A percentile compares a stretch with the other conserved stretches of the same genome.
Conservation (phyloP, 768 basidiomycete genomes). For the Lactifluus echinatus region DNA sequence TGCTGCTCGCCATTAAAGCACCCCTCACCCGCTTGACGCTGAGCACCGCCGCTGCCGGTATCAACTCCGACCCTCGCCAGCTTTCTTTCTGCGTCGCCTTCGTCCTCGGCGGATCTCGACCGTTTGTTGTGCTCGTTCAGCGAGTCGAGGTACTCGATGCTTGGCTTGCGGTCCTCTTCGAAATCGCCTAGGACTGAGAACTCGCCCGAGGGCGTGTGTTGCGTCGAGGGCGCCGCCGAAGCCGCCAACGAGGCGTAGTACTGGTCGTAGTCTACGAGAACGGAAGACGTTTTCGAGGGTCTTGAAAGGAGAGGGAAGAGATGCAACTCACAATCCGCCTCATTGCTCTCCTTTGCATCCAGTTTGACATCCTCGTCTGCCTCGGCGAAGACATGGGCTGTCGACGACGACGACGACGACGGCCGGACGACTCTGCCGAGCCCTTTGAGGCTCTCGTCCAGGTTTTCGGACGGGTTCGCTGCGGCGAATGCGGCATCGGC, state of each 20-base stretch:
- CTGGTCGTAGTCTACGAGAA: conserved; percentile 62
- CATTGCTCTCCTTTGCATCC: conserved; percentile 35
- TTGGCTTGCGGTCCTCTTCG: conserved; percentile 63
- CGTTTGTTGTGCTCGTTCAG: conserved; percentile 68
- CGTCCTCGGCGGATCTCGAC: conserved; percentile 51
- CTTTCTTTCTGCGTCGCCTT: conserved; percentile 21
- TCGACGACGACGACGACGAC: conserved; percentile 30
- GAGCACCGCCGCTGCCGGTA: not conserved
- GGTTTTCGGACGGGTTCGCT: conserved; percentile 23
- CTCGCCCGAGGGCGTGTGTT: conserved; percentile 46
- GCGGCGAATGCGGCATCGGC: too few species aligned
- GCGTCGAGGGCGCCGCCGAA: conserved; percentile 47
- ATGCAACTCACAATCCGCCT: conserved; percentile 55
- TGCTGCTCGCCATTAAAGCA: conserved; percentile 24
- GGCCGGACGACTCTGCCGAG: conserved; percentile 33
- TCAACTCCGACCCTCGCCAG: conserved; percentile 14
- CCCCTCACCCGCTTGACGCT: not conserved
- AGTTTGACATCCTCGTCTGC: conserved; percentile 38
- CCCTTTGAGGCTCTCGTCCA: conserved; percentile 63
- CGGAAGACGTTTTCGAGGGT: not conserved
- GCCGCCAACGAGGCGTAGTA: conserved; percentile 75
- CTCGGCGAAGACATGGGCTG: conserved; percentile 31
- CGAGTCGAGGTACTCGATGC: conserved; percentile 56
- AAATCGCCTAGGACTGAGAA: conserved; percentile 43
- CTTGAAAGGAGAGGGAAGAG: not conserved